phyloP scores from a whole-genome alignment of 495 filamentous ascomycete genomes.

The Patellaria atrata region DNA sequence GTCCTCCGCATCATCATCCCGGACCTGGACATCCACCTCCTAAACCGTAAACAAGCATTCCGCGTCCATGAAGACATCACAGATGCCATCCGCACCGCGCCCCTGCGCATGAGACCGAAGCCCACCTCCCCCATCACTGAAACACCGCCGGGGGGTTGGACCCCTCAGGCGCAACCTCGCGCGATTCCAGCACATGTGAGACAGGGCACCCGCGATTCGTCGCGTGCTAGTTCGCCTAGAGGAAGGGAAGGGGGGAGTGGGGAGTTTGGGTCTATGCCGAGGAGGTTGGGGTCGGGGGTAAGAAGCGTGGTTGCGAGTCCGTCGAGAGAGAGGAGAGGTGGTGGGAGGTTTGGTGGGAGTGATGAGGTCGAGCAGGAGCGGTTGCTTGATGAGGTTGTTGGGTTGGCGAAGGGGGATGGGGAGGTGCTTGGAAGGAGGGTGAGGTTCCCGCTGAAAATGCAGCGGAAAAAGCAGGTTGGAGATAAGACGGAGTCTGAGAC shows the following conservation, averaged over 20 bases:
- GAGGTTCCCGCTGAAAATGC: constrained; percentile 3
- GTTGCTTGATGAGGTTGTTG: not conserved
- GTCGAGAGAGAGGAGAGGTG: not conserved
- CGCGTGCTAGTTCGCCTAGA: constrained; percentile 13
- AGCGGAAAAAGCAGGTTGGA: not conserved
- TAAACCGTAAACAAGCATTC: constrained; percentile 24
- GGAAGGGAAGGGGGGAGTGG: constrained; percentile 12
- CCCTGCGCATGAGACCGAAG: constrained; percentile 7
- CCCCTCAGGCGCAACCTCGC: constrained; percentile 3
- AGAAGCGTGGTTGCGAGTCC: not conserved
- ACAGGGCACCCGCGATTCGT: constrained; percentile 9
- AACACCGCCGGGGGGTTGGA: constrained; percentile 11
- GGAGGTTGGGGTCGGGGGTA: not conserved
- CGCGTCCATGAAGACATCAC: constrained; percentile 20
- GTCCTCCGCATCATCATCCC: constrained; percentile 20
- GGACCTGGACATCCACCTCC: constrained; percentile 23
- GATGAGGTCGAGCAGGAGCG: not conserved
- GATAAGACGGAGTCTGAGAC: constrained; percentile 4
- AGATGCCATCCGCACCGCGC: constrained; percentile 10
- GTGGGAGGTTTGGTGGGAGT: not conserved
- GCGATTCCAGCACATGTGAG: constrained; percentile 11
- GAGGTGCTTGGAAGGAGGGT: constrained; percentile 6
- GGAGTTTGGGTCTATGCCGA: not conserved
- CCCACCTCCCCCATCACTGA: constrained; percentile 11
- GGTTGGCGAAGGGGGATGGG: constrained; percentile 4